Conservation (phyloP, 2,329 filamentous ascomycete species). For the Aspergillus ruber region DNA sequence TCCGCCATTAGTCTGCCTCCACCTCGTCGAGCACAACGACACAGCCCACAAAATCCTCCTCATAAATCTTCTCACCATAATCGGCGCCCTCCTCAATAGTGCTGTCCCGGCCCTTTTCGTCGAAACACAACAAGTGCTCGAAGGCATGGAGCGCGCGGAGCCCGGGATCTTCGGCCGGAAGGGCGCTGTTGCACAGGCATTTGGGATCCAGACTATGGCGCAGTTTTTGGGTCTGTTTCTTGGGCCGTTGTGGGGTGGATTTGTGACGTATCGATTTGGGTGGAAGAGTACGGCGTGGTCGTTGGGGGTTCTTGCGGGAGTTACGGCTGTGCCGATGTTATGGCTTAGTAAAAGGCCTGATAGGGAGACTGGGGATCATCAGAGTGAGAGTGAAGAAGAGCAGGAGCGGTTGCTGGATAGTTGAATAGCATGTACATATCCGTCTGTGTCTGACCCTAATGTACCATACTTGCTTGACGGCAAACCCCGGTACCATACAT, state of each 20-base stretch:
- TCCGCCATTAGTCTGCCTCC: slow-evolving; percentile 59
- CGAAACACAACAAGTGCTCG: slow-evolving; percentile 53
- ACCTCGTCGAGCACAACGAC: slow-evolving; percentile 55
- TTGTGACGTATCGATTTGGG: slow-evolving; percentile 26
- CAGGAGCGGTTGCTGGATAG: slow-evolving; percentile 5
- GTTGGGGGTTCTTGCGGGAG: slow-evolving; percentile 22
- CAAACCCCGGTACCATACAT: no score
- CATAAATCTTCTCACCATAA: slow-evolving; percentile 54
- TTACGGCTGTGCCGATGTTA: slow-evolving; percentile 22
- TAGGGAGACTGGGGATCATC: background rate
- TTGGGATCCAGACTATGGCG: slow-evolving; percentile 58
- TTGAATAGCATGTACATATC: background rate
- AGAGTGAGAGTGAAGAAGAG: slow-evolving; percentile 6
- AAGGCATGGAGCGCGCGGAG: slow-evolving; percentile 56
- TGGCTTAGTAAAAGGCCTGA: slow-evolving; percentile 7
- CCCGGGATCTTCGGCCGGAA: slow-evolving; percentile 56
- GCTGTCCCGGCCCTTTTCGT: slow-evolving; percentile 63
- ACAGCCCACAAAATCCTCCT: slow-evolving; percentile 59
- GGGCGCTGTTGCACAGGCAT: slow-evolving; percentile 57
- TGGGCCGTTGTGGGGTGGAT: slow-evolving; percentile 53
- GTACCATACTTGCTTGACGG: background rate
- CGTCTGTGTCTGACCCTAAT: background rate
- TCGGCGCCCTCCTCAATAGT: slow-evolving; percentile 54
- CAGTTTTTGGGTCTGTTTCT: slow-evolving; percentile 55
- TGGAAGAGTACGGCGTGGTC: slow-evolving; percentile 25